A percentile compares a stretch with the other conserved stretches of the same genome.
Conservation (phyloP, 495 filamentous ascomycete species). For the Terfezia boudieri region DNA sequence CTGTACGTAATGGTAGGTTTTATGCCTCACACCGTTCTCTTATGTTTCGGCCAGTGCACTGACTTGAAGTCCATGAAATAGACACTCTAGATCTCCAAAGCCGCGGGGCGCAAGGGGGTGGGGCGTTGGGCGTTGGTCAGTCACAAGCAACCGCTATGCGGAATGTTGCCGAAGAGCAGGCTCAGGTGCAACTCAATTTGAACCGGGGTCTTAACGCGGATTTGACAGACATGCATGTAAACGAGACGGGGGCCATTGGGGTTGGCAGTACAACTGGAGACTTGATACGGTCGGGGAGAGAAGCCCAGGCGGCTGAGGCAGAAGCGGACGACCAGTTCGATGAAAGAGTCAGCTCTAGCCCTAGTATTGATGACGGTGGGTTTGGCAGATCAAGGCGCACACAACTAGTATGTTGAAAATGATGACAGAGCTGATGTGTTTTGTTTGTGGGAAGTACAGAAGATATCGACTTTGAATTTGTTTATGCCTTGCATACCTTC, state of each 20-base stretch:
- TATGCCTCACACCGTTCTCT: too few species aligned
- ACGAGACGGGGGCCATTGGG: conserved; percentile 19
- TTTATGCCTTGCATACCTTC: conserved; percentile 95
- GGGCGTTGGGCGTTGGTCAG: conserved; percentile 31
- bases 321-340: conserved; percentile 66
- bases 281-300: conserved; percentile 1
- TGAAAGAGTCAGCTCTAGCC: conserved; percentile 71
- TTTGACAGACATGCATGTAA: conserved; percentile 21
- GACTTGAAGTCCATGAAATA: conserved; percentile 17
- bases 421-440: conserved; percentile 54
- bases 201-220: conserved; percentile 27
- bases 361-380: conserved; percentile 97
- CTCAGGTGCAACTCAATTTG: conserved; percentile 35
- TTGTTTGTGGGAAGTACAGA: conserved; percentile 35
- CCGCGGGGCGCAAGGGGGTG: conserved; percentile 44
- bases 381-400: conserved; percentile 17
- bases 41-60: neutral
- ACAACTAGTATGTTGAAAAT: conserved; percentile 5
- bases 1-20: neutral
- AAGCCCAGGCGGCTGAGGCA: conserved; percentile 45
- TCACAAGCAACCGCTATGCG: conserved; percentile 70
- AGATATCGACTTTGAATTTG: conserved; percentile 99
- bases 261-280: conserved; percentile 24
- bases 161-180: conserved; percentile 51
- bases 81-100: conserved; percentile 93